phyloP scores from a whole-genome alignment of 768 basidiomycete species.

The Phlebiopsis gigantea region DNA sequence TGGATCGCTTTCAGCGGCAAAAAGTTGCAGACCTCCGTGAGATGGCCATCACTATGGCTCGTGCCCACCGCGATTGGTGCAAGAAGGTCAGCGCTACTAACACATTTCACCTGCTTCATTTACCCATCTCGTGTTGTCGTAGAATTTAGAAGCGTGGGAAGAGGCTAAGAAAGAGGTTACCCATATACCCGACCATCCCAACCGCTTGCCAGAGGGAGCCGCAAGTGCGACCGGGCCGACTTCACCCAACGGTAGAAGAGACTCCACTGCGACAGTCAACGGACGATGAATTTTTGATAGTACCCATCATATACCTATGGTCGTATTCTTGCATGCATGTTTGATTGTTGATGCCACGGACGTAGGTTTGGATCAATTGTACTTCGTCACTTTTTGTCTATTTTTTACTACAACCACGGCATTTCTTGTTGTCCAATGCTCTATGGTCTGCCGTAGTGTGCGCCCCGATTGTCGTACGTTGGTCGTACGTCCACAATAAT shows the following conservation, averaged over 20 bases:
- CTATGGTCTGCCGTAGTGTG: too few species aligned
- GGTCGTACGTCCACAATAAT: too few species aligned
- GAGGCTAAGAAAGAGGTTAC: slow-evolving; percentile 90
- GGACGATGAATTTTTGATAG: slow-evolving; percentile 36
- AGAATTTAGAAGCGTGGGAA: slow-evolving; percentile 98
- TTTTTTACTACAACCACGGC: too few species aligned
- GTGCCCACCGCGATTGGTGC: slow-evolving; percentile 94
- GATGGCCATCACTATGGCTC: slow-evolving; percentile 88
- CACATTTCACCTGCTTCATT: background rate
- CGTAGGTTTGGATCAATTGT: too few species aligned
- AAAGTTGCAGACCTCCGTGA: slow-evolving; percentile 95
- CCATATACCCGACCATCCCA: slow-evolving; percentile 89
- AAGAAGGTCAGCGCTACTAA: slow-evolving; percentile 59
- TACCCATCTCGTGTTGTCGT: slow-evolving; percentile 8
- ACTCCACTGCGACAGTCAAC: slow-evolving; percentile 69
- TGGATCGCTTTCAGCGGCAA: slow-evolving; percentile 97
- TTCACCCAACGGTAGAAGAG: slow-evolving; percentile 44
- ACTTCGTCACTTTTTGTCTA: too few species aligned
- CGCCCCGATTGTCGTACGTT: too few species aligned
- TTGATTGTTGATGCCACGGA: too few species aligned
- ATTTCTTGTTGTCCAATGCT: too few species aligned
- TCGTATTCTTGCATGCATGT: background rate
- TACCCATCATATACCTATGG: background rate
- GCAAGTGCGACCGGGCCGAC: slow-evolving; percentile 28
- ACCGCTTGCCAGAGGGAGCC: slow-evolving; percentile 43